These are phyloP conservation scores for Luzula sylvatica DNA, from an alignment of 176 grass and related monocot genomes.

Conservation along the genomic window DNA sequence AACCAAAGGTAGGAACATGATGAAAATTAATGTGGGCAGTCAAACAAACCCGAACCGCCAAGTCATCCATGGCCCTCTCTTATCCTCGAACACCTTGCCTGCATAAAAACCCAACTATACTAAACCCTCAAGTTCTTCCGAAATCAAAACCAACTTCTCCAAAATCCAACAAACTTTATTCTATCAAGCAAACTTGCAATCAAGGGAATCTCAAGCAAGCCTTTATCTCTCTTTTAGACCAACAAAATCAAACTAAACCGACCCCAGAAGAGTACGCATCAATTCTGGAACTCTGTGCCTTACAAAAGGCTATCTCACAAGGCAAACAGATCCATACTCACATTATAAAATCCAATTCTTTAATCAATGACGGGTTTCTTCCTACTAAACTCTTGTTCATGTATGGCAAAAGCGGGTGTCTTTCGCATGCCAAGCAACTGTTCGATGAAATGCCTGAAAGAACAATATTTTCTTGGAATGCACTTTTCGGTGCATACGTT, in stretches of 20 bases:
- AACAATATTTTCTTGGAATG: slow-evolving; percentile 86
- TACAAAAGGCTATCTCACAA: slow-evolving; percentile 26
- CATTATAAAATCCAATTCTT: slow-evolving; percentile 25
- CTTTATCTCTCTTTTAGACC: slow-evolving; percentile 28
- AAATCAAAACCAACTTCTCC: neutral
- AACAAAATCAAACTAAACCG: slow-evolving; percentile 16
- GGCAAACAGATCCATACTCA: slow-evolving; percentile 60
- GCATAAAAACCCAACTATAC: neutral
- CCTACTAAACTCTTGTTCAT: slow-evolving; percentile 74
- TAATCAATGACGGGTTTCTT: slow-evolving; percentile 37
- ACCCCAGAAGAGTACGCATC: slow-evolving; percentile 42
- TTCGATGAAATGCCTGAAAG: slow-evolving; percentile 59
- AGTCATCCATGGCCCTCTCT: neutral
- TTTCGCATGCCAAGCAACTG: slow-evolving; percentile 39
- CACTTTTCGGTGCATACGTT: slow-evolving; percentile 64
- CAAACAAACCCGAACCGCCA: neutral
- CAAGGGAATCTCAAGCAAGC: slow-evolving; percentile 51
- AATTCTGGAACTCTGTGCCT: slow-evolving; percentile 61
- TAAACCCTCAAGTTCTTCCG: neutral
- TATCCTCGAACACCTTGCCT: neutral
- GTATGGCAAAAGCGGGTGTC: slow-evolving; percentile 62
- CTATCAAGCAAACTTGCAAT: slow-evolving; percentile 40
- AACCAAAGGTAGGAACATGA: neutral
- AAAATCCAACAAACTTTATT: neutral
- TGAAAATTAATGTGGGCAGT: neutral